Conservation (phyloP, 768 basidiomycete species). For the Panaeolus cyanescens region DNA sequence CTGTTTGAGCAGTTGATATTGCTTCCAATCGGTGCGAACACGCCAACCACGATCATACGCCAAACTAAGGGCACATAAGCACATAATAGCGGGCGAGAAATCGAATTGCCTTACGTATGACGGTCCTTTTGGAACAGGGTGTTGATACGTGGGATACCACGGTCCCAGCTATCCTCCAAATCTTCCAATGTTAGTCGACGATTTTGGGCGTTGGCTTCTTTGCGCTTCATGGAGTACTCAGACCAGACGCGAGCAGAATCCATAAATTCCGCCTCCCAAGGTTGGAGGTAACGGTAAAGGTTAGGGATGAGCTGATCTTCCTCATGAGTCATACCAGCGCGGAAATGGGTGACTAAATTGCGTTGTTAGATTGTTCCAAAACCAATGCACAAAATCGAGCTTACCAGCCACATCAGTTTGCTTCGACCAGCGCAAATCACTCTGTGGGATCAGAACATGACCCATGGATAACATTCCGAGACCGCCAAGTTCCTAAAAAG, state of each 20-base stretch:
- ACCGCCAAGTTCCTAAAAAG: constrained; percentile 83
- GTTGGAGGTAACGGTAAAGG: constrained; percentile 93
- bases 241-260: constrained; percentile 99
- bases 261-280: constrained; percentile 97
- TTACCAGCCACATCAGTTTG: constrained; percentile 93
- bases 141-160: constrained; percentile 98
- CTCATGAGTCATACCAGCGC: constrained; percentile 97
- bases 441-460: constrained; percentile 97
- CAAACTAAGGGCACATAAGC: constrained; percentile 46
- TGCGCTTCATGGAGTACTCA: constrained; percentile 99
- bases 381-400: constrained; percentile 11
- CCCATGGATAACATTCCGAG: constrained; percentile 99
- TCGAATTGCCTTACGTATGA: constrained; percentile 61
- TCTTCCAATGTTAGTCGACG: constrained; percentile 96
- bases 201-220: constrained; percentile 99
- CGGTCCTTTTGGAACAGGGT: constrained; percentile 99
- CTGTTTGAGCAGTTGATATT: constrained; percentile 93
- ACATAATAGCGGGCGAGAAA: neutral
- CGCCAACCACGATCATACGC: constrained; percentile 99
- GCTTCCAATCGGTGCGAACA: constrained; percentile 97
- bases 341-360: constrained; percentile 89
- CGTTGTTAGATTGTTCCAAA: constrained; percentile 4
- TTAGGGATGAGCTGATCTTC: constrained; percentile 97
- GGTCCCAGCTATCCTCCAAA: constrained; percentile 98
- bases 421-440: constrained; percentile 96